phyloP scores from a whole-genome alignment of 805 yeast species.

The Peterozyma xylosa region DNA sequence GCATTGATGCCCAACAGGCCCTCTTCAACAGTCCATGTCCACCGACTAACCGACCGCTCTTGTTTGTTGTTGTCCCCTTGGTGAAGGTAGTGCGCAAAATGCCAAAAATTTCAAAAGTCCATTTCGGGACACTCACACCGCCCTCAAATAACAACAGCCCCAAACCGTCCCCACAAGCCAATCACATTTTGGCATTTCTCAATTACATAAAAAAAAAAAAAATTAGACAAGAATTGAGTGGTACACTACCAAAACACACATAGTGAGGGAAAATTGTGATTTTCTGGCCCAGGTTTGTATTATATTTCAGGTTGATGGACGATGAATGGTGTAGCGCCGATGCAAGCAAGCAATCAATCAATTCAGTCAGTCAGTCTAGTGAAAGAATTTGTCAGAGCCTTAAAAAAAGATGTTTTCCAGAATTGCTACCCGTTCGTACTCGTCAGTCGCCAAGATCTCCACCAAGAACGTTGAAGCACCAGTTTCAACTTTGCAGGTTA shows the following conservation, averaged over 20 bases:
- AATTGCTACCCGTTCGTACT: constrained; percentile 23
- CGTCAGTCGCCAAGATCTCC: constrained; percentile 38
- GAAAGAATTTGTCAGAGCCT: neutral
- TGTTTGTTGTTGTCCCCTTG: too few species aligned
- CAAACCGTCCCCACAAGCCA: constrained; percentile 6
- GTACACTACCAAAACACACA: too few species aligned
- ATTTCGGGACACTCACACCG: too few species aligned
- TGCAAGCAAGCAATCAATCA: constrained; percentile 2
- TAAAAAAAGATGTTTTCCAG: constrained; percentile 20
- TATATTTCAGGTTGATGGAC: neutral
- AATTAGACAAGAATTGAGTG: too few species aligned
- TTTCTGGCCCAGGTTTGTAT: constrained; percentile 7
- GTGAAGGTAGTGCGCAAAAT: too few species aligned
- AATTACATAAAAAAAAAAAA: constrained; percentile 3
- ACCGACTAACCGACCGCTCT: too few species aligned
- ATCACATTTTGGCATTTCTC: constrained; percentile 13
- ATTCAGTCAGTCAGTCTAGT: neutral
- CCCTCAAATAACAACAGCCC: too few species aligned
- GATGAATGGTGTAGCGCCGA: too few species aligned
- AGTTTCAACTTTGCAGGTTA: constrained; percentile 71
- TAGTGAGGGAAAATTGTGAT: neutral
- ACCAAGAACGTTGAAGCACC: constrained; percentile 56
- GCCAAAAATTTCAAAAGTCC: too few species aligned
- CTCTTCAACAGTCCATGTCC: too few species aligned
- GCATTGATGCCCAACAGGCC: too few species aligned